These are phyloP conservation scores for Dioscorea cayenensis DNA, from an alignment of 116 monocot genomes.

Conservation along the genomic window DNA sequence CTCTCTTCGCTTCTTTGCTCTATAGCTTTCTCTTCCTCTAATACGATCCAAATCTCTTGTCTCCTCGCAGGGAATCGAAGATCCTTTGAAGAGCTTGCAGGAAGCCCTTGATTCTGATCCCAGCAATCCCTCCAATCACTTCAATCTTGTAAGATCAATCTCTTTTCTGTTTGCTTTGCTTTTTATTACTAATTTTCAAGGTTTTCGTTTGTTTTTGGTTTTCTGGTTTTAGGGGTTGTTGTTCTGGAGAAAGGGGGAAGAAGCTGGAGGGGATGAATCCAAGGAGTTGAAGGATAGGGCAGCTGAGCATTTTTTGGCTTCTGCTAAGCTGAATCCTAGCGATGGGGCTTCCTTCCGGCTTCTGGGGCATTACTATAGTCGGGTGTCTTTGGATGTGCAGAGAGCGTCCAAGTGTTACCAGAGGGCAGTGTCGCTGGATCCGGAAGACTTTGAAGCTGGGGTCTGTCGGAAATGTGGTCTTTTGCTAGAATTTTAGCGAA, in stretches of 20 bases:
- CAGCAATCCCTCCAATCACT: conserved; percentile 52
- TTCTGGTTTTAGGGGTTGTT: conserved; percentile 37
- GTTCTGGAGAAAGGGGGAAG: conserved; percentile 60
- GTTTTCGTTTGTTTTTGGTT: not conserved
- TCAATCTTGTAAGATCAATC: conserved; percentile 39
- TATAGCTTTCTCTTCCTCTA: not conserved
- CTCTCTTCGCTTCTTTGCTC: not conserved
- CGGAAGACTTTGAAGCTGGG: conserved; percentile 84
- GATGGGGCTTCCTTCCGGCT: conserved; percentile 60
- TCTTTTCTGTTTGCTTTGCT: not conserved
- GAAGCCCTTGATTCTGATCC: conserved; percentile 64
- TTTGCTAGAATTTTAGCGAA: not conserved
- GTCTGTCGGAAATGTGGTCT: conserved; percentile 30
- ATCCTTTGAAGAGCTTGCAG: conserved; percentile 19
- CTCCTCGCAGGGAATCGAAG: conserved; percentile 4
- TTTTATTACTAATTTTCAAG: not conserved
- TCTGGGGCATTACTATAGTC: conserved; percentile 67
- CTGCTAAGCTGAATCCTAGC: conserved; percentile 83
- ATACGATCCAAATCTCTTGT: not conserved
- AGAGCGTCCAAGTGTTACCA: conserved; percentile 91
- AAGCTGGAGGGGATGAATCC: conserved; percentile 26
- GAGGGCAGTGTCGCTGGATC: conserved; percentile 63
- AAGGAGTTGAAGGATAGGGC: conserved; percentile 39
- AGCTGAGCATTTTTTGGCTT: conserved; percentile 57
- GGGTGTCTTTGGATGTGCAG: conserved; percentile 37